Conservation (phyloP, 2,329 filamentous ascomycete genomes). For the Epichloe hybrida region DNA sequence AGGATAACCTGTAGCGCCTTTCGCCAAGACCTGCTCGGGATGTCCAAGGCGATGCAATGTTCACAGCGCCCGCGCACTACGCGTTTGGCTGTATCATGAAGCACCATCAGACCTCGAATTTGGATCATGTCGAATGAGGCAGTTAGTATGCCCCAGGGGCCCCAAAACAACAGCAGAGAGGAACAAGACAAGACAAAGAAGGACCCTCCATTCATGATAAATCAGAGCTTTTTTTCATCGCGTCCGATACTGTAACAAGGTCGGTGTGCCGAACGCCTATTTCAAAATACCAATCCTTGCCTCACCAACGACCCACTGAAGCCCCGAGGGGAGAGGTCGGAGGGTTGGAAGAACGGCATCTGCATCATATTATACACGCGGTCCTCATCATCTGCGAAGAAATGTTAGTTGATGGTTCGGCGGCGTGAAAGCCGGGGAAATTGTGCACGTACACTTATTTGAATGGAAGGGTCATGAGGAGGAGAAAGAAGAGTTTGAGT, state of each 20-base stretch:
- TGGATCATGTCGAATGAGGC: too few relatives aligned
- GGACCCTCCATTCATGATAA: slow-evolving; percentile 28
- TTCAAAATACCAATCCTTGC: slow-evolving; percentile 63
- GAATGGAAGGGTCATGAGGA: slow-evolving; percentile 94
- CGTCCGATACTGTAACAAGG: slow-evolving; percentile 97
- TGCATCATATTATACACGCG: slow-evolving; percentile 85
- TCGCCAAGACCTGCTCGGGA: neutral
- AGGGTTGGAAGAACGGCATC: slow-evolving; percentile 50
- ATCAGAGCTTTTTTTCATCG: slow-evolving; percentile 96
- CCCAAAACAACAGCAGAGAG: neutral
- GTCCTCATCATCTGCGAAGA: slow-evolving; percentile 91
- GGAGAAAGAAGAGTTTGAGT: slow-evolving; percentile 39
- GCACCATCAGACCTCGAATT: too few relatives aligned
- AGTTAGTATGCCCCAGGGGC: too few relatives aligned
- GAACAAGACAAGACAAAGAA: neutral
- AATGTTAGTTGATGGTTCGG: slow-evolving; percentile 20
- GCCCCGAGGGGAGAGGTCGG: slow-evolving; percentile 79
- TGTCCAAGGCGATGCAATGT: neutral
- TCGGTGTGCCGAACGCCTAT: slow-evolving; percentile 98
- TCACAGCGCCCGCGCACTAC: neutral
- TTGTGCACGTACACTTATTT: slow-evolving; percentile 69
- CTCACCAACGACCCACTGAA: slow-evolving; percentile 69
- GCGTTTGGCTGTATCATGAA: neutral
- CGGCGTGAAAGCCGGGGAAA: slow-evolving; percentile 7
- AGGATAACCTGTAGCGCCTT: neutral